Evolutionary conservation across 176 grass and related monocot species (phyloP).

Genomic region (maize (Zea mays)): DNA sequence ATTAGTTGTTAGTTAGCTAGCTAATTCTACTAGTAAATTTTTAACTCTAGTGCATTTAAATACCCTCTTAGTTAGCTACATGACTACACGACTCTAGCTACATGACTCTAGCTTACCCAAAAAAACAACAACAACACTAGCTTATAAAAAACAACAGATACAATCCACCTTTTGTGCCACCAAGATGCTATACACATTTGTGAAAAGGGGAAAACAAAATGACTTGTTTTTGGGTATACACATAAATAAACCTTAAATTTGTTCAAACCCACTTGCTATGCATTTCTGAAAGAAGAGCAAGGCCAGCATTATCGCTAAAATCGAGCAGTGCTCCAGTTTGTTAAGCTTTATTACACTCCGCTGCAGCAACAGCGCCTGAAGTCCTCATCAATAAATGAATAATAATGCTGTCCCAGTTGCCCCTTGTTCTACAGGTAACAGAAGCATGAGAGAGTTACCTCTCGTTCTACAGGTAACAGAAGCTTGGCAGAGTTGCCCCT

Average conservation of each 20-base stretch:
- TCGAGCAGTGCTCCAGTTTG: background rate
- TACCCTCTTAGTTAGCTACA: too few relatives aligned
- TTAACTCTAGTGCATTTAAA: too few relatives aligned
- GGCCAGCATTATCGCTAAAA: background rate
- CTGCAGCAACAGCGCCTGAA: background rate
- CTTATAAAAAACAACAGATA: background rate
- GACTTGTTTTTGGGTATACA: background rate
- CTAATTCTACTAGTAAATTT: too few relatives aligned
- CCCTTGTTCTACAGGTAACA: constrained; percentile 8
- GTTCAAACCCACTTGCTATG: background rate
- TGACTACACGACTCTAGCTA: too few relatives aligned
- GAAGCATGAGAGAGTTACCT: background rate
- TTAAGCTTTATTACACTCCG: background rate
- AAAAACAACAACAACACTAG: background rate
- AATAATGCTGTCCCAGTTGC: background rate
- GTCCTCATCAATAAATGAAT: background rate
- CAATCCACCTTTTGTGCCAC: background rate
- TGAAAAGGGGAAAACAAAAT: background rate
- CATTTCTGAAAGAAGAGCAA: constrained; percentile 18
- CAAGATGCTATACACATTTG: background rate
- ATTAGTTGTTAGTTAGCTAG: too few relatives aligned
- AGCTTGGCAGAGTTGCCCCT: background rate
- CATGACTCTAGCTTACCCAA: too few relatives aligned
- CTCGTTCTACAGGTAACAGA: constrained; percentile 13
- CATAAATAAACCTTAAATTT: too few relatives aligned